phyloP scores from a whole-genome alignment of 768 basidiomycete species.

The Mycena olivaceomarginata region DNA sequence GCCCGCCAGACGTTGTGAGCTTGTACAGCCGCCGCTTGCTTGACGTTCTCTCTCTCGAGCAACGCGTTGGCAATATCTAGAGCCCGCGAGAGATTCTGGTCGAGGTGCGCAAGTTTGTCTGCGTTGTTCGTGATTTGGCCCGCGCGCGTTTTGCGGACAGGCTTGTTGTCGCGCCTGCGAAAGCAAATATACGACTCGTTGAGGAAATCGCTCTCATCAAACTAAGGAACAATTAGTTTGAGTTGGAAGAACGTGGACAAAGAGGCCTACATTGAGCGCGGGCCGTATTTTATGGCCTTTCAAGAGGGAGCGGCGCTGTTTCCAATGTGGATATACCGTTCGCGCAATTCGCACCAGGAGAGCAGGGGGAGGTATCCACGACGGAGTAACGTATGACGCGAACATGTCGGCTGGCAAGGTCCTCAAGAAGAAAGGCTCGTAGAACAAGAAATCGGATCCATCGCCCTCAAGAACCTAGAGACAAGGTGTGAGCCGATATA shows the following conservation, averaged over 20 bases:
- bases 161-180: constrained; percentile 95
- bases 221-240: constrained; percentile 61
- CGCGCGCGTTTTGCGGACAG: constrained; percentile 94
- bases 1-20: constrained; percentile 86
- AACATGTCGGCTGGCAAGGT: constrained; percentile 79
- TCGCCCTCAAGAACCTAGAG: constrained; percentile 77
- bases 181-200: constrained; percentile 99
- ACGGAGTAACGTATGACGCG: constrained; percentile 80
- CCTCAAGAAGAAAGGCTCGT: constrained; percentile 77
- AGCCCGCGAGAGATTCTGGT: constrained; percentile 83
- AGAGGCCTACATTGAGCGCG: constrained; percentile 83
- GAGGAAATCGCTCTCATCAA: constrained; percentile 91
- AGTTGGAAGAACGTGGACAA: background rate
- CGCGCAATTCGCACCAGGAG: constrained; percentile 83
- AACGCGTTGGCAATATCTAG: constrained; percentile 84
- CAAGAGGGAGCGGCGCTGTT: constrained; percentile 86
- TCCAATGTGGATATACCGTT: constrained; percentile 92
- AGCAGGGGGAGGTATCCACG: constrained; percentile 79
- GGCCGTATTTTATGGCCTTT: constrained; percentile 93
- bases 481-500: background rate
- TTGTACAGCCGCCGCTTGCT: constrained; percentile 78
- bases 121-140: constrained; percentile 87
- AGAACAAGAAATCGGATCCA: constrained; percentile 85
- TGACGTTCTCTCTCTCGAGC: constrained; percentile 83
- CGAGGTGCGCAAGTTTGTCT: constrained; percentile 90